These are phyloP conservation scores for Aureobasidium melanogenum DNA, from an alignment of 2,329 filamentous ascomycete genomes.

Conservation along the genomic window DNA sequence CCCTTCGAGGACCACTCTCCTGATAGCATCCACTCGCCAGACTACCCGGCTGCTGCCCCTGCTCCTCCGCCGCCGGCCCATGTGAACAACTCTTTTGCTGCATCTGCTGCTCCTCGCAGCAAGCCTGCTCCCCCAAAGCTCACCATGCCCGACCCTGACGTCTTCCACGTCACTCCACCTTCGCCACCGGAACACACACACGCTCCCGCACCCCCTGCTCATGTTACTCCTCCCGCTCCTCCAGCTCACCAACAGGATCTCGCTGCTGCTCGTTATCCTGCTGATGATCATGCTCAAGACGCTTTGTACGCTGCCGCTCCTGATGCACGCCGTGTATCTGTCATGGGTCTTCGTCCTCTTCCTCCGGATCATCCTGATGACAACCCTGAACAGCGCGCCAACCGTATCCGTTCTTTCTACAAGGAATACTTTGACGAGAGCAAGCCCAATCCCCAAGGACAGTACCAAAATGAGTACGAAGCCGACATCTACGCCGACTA, in stretches of 20 bases:
- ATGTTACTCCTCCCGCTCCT: conserved; percentile 6
- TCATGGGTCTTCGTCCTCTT: conserved; percentile 65
- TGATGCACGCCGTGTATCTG: conserved; percentile 43
- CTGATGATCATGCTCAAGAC: background rate
- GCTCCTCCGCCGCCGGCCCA: background rate
- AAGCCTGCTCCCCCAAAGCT: conserved; percentile 4
- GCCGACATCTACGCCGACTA: conserved; percentile 51
- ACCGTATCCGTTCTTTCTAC: conserved; percentile 96
- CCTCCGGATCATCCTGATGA: conserved; percentile 80
- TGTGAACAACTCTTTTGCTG: background rate
- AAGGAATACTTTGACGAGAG: conserved; percentile 97
- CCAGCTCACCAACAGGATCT: background rate
- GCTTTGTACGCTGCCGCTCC: conserved; percentile 15
- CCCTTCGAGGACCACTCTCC: conserved; percentile 6
- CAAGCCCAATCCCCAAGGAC: conserved; percentile 38
- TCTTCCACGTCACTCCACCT: conserved; percentile 8
- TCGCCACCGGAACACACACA: conserved; percentile 1
- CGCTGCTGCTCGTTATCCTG: background rate
- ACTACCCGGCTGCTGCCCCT: background rate
- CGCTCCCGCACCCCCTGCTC: background rate
- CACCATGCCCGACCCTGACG: conserved; percentile 1
- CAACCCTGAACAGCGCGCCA: conserved; percentile 88
- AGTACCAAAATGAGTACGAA: conserved; percentile 51
- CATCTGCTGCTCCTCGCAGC: background rate
- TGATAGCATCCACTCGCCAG: background rate